Percentiles rank a stretch among this genome's conserved stretches.
phyloP scores from a whole-genome alignment of 441 rosid genomes.

The Euphorbia corollata region DNA sequence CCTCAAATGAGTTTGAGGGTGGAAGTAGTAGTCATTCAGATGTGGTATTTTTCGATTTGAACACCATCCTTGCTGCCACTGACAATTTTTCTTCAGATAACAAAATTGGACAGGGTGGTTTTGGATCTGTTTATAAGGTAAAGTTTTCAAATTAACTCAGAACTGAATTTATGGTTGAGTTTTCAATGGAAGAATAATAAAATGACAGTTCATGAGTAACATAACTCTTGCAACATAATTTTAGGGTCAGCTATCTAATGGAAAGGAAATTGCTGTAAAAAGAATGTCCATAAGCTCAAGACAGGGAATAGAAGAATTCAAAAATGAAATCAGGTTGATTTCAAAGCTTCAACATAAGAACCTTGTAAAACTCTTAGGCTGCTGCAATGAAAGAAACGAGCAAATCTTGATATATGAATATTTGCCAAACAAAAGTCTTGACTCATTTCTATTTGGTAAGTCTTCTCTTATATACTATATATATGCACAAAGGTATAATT shows the following conservation, averaged over 20 bases:
- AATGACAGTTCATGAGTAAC: neutral
- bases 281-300: conserved; percentile 40
- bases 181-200: no score
- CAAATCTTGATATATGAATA: conserved; percentile 54
- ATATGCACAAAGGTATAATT: no score
- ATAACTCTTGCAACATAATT: neutral
- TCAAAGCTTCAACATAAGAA: conserved; percentile 60
- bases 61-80: conserved; percentile 18
- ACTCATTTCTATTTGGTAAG: neutral
- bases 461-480: neutral
- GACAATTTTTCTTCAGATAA: conserved; percentile 18
- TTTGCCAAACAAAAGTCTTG: conserved; percentile 41
- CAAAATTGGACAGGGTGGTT: conserved; percentile 34
- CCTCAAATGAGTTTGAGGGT: neutral
- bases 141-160: neutral
- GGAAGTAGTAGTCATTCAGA: neutral
- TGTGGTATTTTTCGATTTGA: neutral
- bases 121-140: conserved; percentile 34
- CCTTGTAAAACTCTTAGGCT: conserved; percentile 53
- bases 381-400: conserved; percentile 46
- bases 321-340: conserved; percentile 31
- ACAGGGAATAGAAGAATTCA: conserved; percentile 40
- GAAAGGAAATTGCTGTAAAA: conserved; percentile 52
- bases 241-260: conserved; percentile 42
- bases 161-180: neutral